phyloP scores from a whole-genome alignment of 192 early-diverging fungal species.

The Coemansia sp. region DNA sequence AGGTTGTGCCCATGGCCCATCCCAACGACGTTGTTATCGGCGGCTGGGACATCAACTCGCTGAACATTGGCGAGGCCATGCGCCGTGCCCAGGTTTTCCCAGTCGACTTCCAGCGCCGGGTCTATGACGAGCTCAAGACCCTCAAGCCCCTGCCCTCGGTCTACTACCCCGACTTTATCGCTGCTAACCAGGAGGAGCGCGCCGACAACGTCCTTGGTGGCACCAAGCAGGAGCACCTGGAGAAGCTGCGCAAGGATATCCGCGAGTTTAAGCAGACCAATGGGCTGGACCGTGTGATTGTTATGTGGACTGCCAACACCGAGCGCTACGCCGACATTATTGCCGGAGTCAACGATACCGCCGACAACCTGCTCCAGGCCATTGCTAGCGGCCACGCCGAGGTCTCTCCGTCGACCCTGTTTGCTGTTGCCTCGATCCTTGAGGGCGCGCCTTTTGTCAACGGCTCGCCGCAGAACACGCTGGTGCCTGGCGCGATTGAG shows the following conservation, averaged over 20 bases:
- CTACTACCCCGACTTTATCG: slow-evolving; percentile 99
- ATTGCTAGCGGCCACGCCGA: slow-evolving; percentile 84
- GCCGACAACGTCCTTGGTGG: slow-evolving; percentile 91
- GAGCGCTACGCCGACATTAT: slow-evolving; percentile 81
- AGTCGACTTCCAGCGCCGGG: slow-evolving; percentile 93
- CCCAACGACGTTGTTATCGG: slow-evolving; percentile 97
- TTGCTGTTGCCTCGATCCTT: slow-evolving; percentile 94
- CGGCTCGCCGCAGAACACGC: slow-evolving; percentile 99
- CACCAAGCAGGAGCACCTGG: slow-evolving; percentile 90
- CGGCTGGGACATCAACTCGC: slow-evolving; percentile 95
- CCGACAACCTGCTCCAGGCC: slow-evolving; percentile 85
- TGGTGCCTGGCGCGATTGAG: slow-evolving; percentile 92
- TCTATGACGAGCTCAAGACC: slow-evolving; percentile 74
- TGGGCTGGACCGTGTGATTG: slow-evolving; percentile 88
- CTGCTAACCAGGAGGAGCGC: slow-evolving; percentile 96
- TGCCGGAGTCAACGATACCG: slow-evolving; percentile 95
- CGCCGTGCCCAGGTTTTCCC: slow-evolving; percentile 93
- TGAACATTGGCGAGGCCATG: slow-evolving; percentile 91
- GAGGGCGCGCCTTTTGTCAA: slow-evolving; percentile 98
- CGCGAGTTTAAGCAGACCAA: slow-evolving; percentile 92
- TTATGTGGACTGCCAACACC: slow-evolving; percentile 99
- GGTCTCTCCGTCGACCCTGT: slow-evolving; percentile 94
- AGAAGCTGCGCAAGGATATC: slow-evolving; percentile 93
- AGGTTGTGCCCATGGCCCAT: slow-evolving; percentile 94
- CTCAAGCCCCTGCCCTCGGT: slow-evolving; percentile 92